A percentile compares a stretch with the other conserved stretches of the same genome.
Conservation (phyloP, 73 alveolate genomes). For the Blepharisma japonicum region DNA sequence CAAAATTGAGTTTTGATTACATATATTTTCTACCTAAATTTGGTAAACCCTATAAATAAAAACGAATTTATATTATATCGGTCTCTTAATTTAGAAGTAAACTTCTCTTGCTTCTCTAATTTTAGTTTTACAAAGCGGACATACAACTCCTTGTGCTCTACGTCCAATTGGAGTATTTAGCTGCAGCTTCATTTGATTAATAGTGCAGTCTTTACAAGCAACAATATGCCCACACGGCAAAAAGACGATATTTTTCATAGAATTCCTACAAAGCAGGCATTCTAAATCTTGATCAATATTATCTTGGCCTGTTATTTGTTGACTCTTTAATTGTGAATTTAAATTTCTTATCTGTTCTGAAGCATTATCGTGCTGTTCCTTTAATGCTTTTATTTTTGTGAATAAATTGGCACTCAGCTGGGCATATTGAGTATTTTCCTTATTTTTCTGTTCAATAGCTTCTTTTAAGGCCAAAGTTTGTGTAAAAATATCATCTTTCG, state of each 20-base stretch:
- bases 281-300: background rate
- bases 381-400: background rate
- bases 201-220: background rate
- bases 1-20: no score
- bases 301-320: background rate
- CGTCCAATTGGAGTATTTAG: background rate
- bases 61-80: no score
- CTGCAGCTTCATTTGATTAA: background rate
- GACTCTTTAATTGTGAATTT: background rate
- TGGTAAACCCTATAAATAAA: no score
- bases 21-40: no score
- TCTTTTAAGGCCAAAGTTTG: background rate
- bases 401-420: background rate
- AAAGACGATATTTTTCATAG: conserved; percentile 17
- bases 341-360: background rate
- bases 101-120: conserved; percentile 5
- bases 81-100: background rate
- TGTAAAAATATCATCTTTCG: background rate
- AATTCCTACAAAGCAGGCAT: conserved; percentile 16
- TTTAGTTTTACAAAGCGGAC: conserved; percentile 16
- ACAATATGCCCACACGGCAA: conserved; percentile 29
- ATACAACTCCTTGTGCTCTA: background rate
- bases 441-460: background rate
- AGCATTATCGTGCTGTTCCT: background rate
- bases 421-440: background rate